Percentiles rank a stretch among this genome's conserved stretches.
Conservation (phyloP, 805 yeast species). For the Ogataea ganodermae region DNA sequence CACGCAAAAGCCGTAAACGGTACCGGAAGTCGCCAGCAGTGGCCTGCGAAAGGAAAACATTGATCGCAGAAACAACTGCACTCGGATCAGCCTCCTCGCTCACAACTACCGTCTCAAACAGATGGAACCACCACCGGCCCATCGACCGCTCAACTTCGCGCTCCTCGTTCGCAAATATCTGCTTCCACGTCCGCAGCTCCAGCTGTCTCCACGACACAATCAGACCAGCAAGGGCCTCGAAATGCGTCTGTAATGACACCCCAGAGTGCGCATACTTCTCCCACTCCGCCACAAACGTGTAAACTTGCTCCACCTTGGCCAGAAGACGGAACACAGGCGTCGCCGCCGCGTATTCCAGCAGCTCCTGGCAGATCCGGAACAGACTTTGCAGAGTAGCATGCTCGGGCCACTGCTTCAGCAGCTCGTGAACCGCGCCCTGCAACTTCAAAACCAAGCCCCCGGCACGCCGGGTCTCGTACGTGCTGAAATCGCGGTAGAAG, state of each 20-base stretch:
- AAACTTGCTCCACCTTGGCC: constrained; percentile 83
- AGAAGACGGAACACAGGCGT: constrained; percentile 78
- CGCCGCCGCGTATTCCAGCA: constrained; percentile 57
- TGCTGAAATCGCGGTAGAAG: constrained; percentile 67
- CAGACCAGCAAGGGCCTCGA: constrained; percentile 60
- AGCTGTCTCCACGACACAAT: constrained; percentile 90
- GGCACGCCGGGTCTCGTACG: constrained; percentile 63
- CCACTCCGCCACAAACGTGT: constrained; percentile 86
- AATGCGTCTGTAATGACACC: constrained; percentile 59
- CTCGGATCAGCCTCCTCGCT: constrained; percentile 2
- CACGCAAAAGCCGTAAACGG: constrained; percentile 60
- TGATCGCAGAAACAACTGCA: constrained; percentile 58
- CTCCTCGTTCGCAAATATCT: constrained; percentile 69
- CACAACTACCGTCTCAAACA: constrained; percentile 76
- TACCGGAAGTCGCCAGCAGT: constrained; percentile 70
- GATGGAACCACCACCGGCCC: constrained; percentile 90
- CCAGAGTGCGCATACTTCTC: constrained; percentile 84
- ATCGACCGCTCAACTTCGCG: constrained; percentile 44
- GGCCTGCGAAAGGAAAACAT: constrained; percentile 73
- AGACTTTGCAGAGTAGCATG: constrained; percentile 84
- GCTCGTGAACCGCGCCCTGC: constrained; percentile 44
- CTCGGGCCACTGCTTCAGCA: constrained; percentile 85
- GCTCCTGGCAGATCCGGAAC: constrained; percentile 62
- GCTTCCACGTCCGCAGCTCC: constrained; percentile 85
- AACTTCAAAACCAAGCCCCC: constrained; percentile 48